phyloP scores from a whole-genome alignment of 1,139 yeast genomes.

The Taphrina communis region DNA sequence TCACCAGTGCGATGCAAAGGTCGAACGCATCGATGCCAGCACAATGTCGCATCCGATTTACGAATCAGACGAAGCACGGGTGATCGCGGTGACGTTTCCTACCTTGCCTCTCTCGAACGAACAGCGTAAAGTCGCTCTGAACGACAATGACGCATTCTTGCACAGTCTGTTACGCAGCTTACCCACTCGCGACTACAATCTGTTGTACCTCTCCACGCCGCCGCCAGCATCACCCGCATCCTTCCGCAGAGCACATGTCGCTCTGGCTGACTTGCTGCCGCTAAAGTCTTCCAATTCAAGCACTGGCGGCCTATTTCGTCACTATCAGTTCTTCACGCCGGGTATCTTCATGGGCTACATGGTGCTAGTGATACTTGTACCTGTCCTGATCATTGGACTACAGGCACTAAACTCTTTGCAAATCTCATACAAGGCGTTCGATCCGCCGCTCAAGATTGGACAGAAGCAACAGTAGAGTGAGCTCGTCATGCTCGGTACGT shows the following conservation, averaged over 20 bases:
- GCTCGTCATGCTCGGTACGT: not conserved
- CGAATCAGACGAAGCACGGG: slow-evolving; percentile 9
- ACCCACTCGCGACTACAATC: slow-evolving; percentile 26
- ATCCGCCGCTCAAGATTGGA: slow-evolving; percentile 53
- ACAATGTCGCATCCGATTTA: slow-evolving; percentile 33
- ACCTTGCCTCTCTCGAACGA: slow-evolving; percentile 20
- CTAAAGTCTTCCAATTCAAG: slow-evolving; percentile 7
- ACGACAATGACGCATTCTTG: slow-evolving; percentile 36
- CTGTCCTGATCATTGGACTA: slow-evolving; percentile 62
- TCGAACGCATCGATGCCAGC: slow-evolving; percentile 33
- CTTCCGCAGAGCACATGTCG: slow-evolving; percentile 34
- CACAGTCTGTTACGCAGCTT: slow-evolving; percentile 26
- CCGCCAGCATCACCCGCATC: slow-evolving; percentile 31
- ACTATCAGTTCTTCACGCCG: slow-evolving; percentile 61
- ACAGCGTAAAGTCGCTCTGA: slow-evolving; percentile 12
- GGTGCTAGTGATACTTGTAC: slow-evolving; percentile 61
- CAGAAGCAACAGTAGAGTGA: slow-evolving; percentile 33
- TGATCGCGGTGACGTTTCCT: slow-evolving; percentile 31
- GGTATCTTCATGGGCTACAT: slow-evolving; percentile 74
- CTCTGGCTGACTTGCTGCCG: not conserved
- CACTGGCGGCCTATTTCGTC: slow-evolving; percentile 53
- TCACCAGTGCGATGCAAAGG: slow-evolving; percentile 13
- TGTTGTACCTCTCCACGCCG: slow-evolving; percentile 36
- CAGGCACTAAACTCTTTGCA: slow-evolving; percentile 67
- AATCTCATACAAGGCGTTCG: slow-evolving; percentile 74